A percentile compares a stretch with the other conserved stretches of the same genome.
phyloP scores from a whole-genome alignment of 768 basidiomycete genomes.

The Lactarius deliciosus region DNA sequence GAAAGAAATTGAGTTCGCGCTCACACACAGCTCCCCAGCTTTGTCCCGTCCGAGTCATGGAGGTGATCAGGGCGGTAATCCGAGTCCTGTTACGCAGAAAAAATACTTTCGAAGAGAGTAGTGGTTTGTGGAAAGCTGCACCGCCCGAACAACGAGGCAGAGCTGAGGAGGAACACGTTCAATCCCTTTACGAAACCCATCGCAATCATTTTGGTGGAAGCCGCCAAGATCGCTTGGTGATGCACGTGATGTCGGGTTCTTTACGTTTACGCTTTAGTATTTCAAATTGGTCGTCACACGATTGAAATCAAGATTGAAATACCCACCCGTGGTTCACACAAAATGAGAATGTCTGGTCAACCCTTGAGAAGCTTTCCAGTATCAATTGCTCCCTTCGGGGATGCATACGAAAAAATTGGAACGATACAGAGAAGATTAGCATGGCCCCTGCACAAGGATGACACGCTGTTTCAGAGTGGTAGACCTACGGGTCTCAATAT shows the following conservation, averaged over 20 bases:
- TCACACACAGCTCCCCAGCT: background rate
- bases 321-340: background rate
- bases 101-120: background rate
- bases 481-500: conserved; percentile 50
- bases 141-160: background rate
- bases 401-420: conserved; percentile 99
- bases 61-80: background rate
- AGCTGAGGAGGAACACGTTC: background rate
- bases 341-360: background rate
- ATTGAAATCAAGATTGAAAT: background rate
- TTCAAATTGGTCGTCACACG: too few species aligned
- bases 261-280: too few species aligned
- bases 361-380: background rate
- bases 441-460: conserved; percentile 99
- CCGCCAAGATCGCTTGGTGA: too few species aligned
- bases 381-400: conserved; percentile 64
- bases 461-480: conserved; percentile 98
- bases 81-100: background rate
- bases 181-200: too few species aligned
- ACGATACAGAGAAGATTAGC: conserved; percentile 99
- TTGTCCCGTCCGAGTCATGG: background rate
- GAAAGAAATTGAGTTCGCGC: conserved; percentile 29
- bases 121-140: background rate
- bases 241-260: background rate
- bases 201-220: too few species aligned